Evolutionary conservation across 441 rosid species (phyloP), one percentile per base, ranked within the genome.

Genomic region (Adansonia rubrostipa): DNA sequence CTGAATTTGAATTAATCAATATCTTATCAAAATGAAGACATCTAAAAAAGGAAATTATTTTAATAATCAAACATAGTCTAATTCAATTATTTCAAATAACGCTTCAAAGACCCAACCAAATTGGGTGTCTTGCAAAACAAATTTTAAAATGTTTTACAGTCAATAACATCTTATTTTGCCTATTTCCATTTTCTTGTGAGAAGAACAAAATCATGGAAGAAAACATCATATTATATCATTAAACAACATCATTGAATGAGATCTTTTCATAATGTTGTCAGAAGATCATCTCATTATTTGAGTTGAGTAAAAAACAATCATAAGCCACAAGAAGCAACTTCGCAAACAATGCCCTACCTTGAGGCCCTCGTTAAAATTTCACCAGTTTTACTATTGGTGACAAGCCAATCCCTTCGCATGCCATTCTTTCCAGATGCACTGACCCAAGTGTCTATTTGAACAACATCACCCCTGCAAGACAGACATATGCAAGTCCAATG

Each of bases 331-430:
- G 72, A 68, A 45, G 73, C 57, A 44, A 45, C 57, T 44, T 44
- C 77, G 36, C 0, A 51, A 57, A 61, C 15, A 58, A 60, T 79
- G 58, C 42, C 75, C 74, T 77, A 95, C 99, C 99, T 94, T 74
- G 98, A 91, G 24, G 99, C 99, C 82, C 98, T 83, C 4, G 97
- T 93, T 79, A 97, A 85, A 64, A 79, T 86, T 84, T 97, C 92
- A 73, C 99, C 98, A 13, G 96, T 92, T 81, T 83, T 86, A 70
- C 85, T n/a, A 80, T 97, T 94, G 15, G 90, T 89, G 36, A 97
- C 84, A 62, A 89, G 87, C 98, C 97, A 97, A 88, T 92, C 99
- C 72, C 99, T 97, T 3, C 98, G 96, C 98, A 94, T 93, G 48
- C 99, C 98, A 75, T 94, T 95, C 81, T 93, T 97, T 61, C 99